A percentile compares a stretch with the other conserved stretches of the same genome.
Conservation (phyloP, 179 eudicot genomes). For the Beta macrorhiza region DNA sequence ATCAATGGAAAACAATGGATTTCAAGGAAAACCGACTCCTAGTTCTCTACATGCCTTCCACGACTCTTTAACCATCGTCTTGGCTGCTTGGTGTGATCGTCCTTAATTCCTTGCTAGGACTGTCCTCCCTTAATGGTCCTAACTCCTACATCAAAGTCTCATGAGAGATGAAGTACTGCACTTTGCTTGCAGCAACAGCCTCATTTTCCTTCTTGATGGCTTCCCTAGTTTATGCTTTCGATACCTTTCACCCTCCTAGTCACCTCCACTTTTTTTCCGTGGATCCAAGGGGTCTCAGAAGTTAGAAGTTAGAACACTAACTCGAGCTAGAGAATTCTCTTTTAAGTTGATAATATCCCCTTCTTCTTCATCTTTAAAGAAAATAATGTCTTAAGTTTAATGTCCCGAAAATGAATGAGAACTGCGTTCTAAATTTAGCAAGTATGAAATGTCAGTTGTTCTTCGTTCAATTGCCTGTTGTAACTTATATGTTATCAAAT, state of each 20-base stretch:
- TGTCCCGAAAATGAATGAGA: slow-evolving; percentile 1
- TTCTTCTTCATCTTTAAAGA: background rate
- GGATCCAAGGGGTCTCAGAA: background rate
- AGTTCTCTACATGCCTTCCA: background rate
- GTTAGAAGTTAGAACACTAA: background rate
- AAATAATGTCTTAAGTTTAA: background rate
- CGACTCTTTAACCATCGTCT: background rate
- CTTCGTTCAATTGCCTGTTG: background rate
- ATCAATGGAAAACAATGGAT: no score
- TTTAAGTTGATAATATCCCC: background rate
- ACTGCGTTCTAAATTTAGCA: background rate
- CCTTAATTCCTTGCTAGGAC: background rate
- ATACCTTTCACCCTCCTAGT: background rate
- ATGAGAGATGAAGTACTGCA: background rate
- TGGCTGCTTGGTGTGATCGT: no score
- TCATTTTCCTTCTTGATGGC: background rate
- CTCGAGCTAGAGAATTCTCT: background rate
- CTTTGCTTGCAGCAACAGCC: background rate
- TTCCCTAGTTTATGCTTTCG: background rate
- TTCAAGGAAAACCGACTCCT: no score
- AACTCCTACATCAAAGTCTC: background rate
- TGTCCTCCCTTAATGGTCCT: background rate
- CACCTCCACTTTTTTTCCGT: background rate
- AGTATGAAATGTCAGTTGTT: background rate
- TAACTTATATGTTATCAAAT: background rate